Evolutionary conservation across 768 basidiomycete genomes (phyloP).

Genomic region (Stropharia rugosoannulata): DNA sequence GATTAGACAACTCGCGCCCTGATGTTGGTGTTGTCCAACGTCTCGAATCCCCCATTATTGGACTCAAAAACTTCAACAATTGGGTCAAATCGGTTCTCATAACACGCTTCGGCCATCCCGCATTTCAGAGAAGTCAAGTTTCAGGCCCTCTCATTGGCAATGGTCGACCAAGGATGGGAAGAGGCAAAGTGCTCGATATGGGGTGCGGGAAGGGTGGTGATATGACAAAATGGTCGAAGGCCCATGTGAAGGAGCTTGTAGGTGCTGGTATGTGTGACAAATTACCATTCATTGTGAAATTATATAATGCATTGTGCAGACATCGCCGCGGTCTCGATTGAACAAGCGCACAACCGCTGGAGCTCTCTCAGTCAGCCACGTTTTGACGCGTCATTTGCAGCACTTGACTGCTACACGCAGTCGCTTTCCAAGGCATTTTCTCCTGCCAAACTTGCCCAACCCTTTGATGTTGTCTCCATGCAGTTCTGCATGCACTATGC

Average conservation of each 20-base stretch:
- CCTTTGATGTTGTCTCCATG: slow-evolving; percentile 96
- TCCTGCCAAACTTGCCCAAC: slow-evolving; percentile 54
- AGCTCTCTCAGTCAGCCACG: slow-evolving; percentile 44
- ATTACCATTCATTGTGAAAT: not conserved
- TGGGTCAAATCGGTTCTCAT: slow-evolving; percentile 99
- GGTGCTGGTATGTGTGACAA: slow-evolving; percentile 62
- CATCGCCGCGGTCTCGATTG: slow-evolving; percentile 84
- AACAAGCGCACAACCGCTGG: slow-evolving; percentile 83
- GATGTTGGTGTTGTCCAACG: slow-evolving; percentile 88
- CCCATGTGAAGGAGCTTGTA: slow-evolving; percentile 73
- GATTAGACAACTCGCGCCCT: slow-evolving; percentile 85
- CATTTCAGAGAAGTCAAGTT: slow-evolving; percentile 41
- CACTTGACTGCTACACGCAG: slow-evolving; percentile 86
- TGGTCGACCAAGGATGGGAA: slow-evolving; percentile 31
- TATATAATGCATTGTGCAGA: slow-evolving; percentile 44
- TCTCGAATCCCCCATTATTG: slow-evolving; percentile 89
- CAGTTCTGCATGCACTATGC: slow-evolving; percentile 99
- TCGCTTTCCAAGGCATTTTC: slow-evolving; percentile 70
- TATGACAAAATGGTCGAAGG: slow-evolving; percentile 92
- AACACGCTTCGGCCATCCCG: slow-evolving; percentile 81
- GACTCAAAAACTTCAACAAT: slow-evolving; percentile 97
- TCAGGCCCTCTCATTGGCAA: slow-evolving; percentile 23
- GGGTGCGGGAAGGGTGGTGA: slow-evolving; percentile 99
- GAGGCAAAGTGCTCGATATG: slow-evolving; percentile 89
- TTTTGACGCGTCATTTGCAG: slow-evolving; percentile 80